Percentiles rank a stretch among this genome's conserved stretches.
phyloP scores from a whole-genome alignment of 1,284 basidiomycete species.

The Microbotryum intermedium region DNA sequence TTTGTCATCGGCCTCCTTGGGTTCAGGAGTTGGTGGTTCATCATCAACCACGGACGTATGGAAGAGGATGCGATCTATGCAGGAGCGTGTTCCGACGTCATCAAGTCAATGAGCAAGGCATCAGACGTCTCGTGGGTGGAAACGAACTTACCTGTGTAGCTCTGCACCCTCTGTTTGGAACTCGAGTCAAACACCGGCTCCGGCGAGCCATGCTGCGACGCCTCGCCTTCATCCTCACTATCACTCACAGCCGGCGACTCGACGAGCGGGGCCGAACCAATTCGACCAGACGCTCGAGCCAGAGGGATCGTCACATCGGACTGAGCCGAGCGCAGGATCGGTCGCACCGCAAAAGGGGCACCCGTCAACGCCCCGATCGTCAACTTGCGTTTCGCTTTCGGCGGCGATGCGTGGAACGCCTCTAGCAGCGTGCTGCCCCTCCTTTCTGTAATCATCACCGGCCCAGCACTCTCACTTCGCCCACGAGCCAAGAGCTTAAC shows the following conservation, averaged over 20 bases:
- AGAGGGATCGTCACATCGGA: slow-evolving; percentile 11
- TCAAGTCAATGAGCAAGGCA: not conserved
- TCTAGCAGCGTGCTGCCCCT: not conserved
- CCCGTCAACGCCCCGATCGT: not conserved
- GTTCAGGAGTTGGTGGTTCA: not conserved
- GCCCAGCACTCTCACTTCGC: not conserved
- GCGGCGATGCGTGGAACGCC: not conserved
- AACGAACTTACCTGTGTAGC: slow-evolving; percentile 22
- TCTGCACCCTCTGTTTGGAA: slow-evolving; percentile 34
- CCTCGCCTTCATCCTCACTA: not conserved
- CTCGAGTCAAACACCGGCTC: slow-evolving; percentile 28
- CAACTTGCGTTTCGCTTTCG: not conserved
- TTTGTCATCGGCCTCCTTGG: not conserved
- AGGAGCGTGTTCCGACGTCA: too few relatives aligned
- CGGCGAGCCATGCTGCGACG: not conserved
- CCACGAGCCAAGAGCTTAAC: slow-evolving; percentile 18
- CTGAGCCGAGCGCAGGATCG: slow-evolving; percentile 11
- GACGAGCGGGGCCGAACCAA: too few relatives aligned
- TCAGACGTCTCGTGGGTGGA: not conserved
- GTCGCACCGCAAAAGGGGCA: slow-evolving; percentile 3
- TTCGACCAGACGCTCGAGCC: not conserved
- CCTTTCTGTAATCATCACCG: slow-evolving; percentile 1
- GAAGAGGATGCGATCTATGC: slow-evolving; percentile 20
- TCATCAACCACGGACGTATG: slow-evolving; percentile 7
- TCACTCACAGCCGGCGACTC: not conserved